Evolutionary conservation across 192 early-diverging fungal genomes (phyloP).

Genomic region (Diversispora epigaea): DNA sequence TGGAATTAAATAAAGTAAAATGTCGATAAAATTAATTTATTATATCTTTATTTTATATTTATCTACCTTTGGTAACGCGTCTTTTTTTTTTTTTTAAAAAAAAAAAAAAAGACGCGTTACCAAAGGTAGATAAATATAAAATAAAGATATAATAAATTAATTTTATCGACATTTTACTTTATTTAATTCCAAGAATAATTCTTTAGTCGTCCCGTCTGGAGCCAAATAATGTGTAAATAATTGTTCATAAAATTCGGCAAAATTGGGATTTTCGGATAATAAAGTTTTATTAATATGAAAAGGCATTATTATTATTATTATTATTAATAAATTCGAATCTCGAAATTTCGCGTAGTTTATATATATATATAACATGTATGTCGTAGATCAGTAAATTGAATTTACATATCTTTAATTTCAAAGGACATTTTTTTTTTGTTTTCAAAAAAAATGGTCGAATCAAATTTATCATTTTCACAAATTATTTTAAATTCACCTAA

Average conservation of each 20-base stretch:
- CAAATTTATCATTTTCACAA: neutral
- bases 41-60: neutral
- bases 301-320: neutral
- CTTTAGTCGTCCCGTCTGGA: slow-evolving; percentile 14
- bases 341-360: neutral
- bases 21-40: neutral
- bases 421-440: neutral
- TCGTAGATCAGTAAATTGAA: too few species aligned
- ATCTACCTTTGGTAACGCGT: neutral
- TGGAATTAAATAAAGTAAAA: neutral
- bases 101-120: neutral
- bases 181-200: neutral
- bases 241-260: slow-evolving; percentile 13
- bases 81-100: neutral
- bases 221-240: slow-evolving; percentile 1
- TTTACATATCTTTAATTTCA: too few species aligned
- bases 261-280: slow-evolving; percentile 11
- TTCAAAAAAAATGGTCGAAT: neutral
- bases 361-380: too few species aligned
- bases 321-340: too few species aligned
- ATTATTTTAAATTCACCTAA: neutral
- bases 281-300: neutral
- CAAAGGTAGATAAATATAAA: neutral
- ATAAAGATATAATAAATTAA: neutral
- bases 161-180: too few species aligned